Conservation (phyloP, 164 flowering plant genomes). For the Cinnamomum micranthum region DNA sequence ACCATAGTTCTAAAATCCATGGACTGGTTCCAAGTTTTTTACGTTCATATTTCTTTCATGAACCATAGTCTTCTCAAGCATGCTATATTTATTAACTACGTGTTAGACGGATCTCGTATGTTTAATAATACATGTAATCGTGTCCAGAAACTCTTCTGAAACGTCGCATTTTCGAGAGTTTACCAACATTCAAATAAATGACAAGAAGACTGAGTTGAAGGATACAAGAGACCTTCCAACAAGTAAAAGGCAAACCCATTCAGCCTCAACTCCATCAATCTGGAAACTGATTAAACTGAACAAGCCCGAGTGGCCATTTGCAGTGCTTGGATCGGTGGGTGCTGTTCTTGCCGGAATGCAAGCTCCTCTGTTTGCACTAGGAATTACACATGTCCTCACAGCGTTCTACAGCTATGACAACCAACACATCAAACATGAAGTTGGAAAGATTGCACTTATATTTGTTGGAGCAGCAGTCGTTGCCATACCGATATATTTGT, state of each 20-base stretch:
- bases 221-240: conserved; percentile 16
- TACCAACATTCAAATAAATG: conserved; percentile 10
- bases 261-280: conserved; percentile 36
- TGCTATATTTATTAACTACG: too few relatives aligned
- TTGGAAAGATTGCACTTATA: conserved; percentile 37
- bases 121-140: too few relatives aligned
- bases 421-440: conserved; percentile 42
- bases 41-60: not conserved
- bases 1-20: not conserved
- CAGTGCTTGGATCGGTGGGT: conserved; percentile 64
- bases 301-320: conserved; percentile 69
- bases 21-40: too few relatives aligned
- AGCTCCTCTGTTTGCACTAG: conserved; percentile 69
- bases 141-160: conserved; percentile 9
- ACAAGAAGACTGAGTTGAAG: conserved; percentile 10
- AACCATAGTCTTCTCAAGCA: not conserved
- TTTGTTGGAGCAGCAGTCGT: conserved; percentile 49
- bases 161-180: conserved; percentile 24
- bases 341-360: conserved; percentile 64
- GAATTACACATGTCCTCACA: conserved; percentile 50
- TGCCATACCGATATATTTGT: conserved; percentile 48
- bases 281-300: conserved; percentile 49
- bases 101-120: not conserved
- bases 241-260: conserved; percentile 6
- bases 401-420: conserved; percentile 45